Evolutionary conservation across 805 yeast species (phyloP).

Genomic region (Vanderwaltozyma yarrowii): DNA sequence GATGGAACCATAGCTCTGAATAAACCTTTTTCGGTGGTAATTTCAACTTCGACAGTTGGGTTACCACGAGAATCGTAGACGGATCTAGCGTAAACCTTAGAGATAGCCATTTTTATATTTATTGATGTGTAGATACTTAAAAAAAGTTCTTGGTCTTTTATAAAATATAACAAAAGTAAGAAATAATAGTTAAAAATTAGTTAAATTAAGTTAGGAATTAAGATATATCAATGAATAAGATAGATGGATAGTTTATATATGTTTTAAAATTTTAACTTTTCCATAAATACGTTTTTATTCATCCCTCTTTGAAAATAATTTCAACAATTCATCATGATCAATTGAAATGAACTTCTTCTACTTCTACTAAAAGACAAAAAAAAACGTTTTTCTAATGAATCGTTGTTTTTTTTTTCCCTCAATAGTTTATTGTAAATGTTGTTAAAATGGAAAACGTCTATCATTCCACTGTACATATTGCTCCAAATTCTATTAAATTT

Average conservation of each 20-base stretch:
- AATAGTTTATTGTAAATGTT: too few relatives aligned
- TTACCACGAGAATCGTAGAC: conserved; percentile 99
- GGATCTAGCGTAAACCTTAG: conserved; percentile 87
- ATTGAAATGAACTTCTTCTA: too few relatives aligned
- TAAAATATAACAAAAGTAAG: neutral
- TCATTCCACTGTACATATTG: too few relatives aligned
- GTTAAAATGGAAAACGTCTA: too few relatives aligned
- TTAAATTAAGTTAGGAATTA: neutral
- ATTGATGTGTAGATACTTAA: conserved; percentile 1
- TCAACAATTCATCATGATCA: too few relatives aligned
- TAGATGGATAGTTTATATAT: conserved; percentile 2
- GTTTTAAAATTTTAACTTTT: neutral
- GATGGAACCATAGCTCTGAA: conserved; percentile 99
- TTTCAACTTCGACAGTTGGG: conserved; percentile 99
- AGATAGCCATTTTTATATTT: conserved; percentile 54
- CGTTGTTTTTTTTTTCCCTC: too few relatives aligned
- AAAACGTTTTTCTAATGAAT: too few relatives aligned
- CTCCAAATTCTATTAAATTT: too few relatives aligned
- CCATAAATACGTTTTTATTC: too few relatives aligned
- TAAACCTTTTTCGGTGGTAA: conserved; percentile 83
- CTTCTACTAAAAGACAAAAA: too few relatives aligned
- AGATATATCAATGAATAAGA: neutral
- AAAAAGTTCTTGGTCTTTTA: conserved; percentile 9
- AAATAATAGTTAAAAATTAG: neutral
- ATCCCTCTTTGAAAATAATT: neutral